These are phyloP conservation scores for Gossypium sturtianum DNA, from an alignment of 345 rosid species.

Conservation along the genomic window DNA sequence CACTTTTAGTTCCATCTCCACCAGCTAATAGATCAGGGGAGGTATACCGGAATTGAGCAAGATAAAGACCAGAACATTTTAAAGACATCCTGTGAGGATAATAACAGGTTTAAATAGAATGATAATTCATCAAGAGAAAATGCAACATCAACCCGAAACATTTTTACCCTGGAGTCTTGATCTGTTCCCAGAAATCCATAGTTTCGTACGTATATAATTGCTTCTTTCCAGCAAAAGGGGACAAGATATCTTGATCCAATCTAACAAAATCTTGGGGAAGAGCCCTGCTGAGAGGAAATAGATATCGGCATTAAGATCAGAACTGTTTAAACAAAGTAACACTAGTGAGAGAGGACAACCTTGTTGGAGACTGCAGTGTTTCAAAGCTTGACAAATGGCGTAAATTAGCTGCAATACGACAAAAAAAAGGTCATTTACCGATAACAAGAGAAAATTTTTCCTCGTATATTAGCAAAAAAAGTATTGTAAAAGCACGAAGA, in stretches of 20 bases:
- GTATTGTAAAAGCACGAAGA: not conserved
- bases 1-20: slow-evolving; percentile 51
- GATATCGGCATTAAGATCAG: not conserved
- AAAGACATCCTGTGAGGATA: slow-evolving; percentile 44
- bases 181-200: slow-evolving; percentile 86
- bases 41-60: slow-evolving; percentile 47
- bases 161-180: slow-evolving; percentile 73
- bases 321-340: slow-evolving; percentile 5
- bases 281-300: slow-evolving; percentile 19
- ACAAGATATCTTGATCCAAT: slow-evolving; percentile 84
- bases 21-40: slow-evolving; percentile 53
- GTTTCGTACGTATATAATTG: slow-evolving; percentile 71
- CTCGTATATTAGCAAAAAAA: not conserved
- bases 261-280: slow-evolving; percentile 56
- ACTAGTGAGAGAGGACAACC: slow-evolving; percentile 12
- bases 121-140: not conserved
- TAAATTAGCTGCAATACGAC: slow-evolving; percentile 29
- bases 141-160: not conserved
- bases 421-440: not conserved
- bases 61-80: slow-evolving; percentile 72
- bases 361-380: slow-evolving; percentile 24
- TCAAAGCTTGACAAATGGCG: slow-evolving; percentile 32
- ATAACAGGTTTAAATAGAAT: slow-evolving; percentile 7
- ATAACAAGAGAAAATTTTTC: not conserved
- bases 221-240: slow-evolving; percentile 89